Evolutionary conservation across 2,329 filamentous ascomycete species (phyloP).

Genomic region (Arthrobotrys sinensis): DNA sequence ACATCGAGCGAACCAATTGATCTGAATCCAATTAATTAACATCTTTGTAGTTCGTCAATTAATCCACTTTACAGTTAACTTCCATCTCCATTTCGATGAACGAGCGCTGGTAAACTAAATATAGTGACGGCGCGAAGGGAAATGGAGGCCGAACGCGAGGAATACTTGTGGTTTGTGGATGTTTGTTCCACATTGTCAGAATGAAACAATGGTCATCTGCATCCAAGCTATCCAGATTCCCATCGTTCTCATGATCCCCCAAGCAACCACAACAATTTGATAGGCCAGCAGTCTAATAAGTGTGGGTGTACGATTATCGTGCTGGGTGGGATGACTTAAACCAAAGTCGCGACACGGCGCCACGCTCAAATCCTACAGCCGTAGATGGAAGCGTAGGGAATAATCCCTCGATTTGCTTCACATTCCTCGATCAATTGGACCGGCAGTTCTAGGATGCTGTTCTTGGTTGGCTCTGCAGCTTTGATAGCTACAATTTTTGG

Average conservation of each 20-base stretch:
- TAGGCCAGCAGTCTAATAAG: conserved; percentile 17
- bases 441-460: not conserved
- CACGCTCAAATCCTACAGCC: not conserved
- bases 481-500: no score
- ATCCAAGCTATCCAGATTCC: conserved; percentile 1
- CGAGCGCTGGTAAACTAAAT: not conserved
- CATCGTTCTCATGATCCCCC: conserved; percentile 14
- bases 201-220: conserved; percentile 46
- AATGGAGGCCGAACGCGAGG: conserved; percentile 9
- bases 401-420: conserved; percentile 34
- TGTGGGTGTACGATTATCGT: conserved; percentile 16
- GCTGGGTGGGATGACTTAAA: conserved; percentile 16
- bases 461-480: no score
- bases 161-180: conserved; percentile 14
- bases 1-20: not conserved
- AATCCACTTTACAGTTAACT: no score
- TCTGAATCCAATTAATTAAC: not conserved
- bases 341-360: conserved; percentile 10
- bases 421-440: conserved; percentile 7
- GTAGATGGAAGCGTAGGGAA: not conserved
- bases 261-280: conserved; percentile 18
- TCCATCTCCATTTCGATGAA: not conserved
- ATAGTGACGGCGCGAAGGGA: conserved; percentile 19
- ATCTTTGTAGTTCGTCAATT: no score
- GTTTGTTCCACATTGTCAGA: conserved; percentile 40